Evolutionary conservation across 768 basidiomycete species (phyloP).

Genomic region (Sporobolomyces pararoseus): DNA sequence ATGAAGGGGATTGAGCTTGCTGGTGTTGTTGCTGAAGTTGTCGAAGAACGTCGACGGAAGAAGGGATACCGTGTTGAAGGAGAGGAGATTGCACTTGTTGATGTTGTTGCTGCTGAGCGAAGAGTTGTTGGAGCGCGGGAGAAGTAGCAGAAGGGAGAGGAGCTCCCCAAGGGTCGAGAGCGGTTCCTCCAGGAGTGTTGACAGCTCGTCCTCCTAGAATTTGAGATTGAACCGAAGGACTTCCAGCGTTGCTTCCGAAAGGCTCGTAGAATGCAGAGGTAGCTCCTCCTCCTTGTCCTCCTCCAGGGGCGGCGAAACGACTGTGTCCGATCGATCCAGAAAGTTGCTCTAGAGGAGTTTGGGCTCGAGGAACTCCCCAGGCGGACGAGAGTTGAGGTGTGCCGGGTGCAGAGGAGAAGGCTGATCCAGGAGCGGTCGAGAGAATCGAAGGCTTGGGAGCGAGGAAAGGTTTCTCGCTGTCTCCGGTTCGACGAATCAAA

Average conservation of each 20-base stretch:
- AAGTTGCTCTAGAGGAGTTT: slow-evolving; percentile 28
- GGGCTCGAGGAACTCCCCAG: slow-evolving; percentile 24
- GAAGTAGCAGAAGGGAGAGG: slow-evolving; percentile 16
- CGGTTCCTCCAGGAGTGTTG: slow-evolving; percentile 9
- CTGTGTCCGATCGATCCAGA: slow-evolving; percentile 22
- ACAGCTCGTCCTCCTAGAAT: slow-evolving; percentile 15
- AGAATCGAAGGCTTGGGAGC: slow-evolving; percentile 31
- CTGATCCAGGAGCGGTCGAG: slow-evolving; percentile 28
- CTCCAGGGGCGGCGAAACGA: slow-evolving; percentile 5
- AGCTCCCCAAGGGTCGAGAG: slow-evolving; percentile 40
- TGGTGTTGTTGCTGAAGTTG: slow-evolving; percentile 24
- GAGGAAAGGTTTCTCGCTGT: slow-evolving; percentile 50
- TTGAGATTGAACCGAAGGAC: slow-evolving; percentile 25
- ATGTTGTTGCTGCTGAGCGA: slow-evolving; percentile 5
- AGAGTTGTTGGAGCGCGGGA: slow-evolving; percentile 12
- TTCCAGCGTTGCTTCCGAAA: slow-evolving; percentile 28
- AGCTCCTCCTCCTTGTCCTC: slow-evolving; percentile 1
- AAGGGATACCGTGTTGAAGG: slow-evolving; percentile 12
- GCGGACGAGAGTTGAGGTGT: slow-evolving; percentile 27
- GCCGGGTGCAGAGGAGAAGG: slow-evolving; percentile 36
- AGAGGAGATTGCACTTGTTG: slow-evolving; percentile 10
- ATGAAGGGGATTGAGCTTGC: slow-evolving; percentile 14
- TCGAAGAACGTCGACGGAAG: slow-evolving; percentile 33
- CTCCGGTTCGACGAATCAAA: slow-evolving; percentile 48
- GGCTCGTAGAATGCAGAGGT: slow-evolving; percentile 29